phyloP scores from a whole-genome alignment of 1,284 basidiomycete genomes.

The Omphalotus olearius region DNA sequence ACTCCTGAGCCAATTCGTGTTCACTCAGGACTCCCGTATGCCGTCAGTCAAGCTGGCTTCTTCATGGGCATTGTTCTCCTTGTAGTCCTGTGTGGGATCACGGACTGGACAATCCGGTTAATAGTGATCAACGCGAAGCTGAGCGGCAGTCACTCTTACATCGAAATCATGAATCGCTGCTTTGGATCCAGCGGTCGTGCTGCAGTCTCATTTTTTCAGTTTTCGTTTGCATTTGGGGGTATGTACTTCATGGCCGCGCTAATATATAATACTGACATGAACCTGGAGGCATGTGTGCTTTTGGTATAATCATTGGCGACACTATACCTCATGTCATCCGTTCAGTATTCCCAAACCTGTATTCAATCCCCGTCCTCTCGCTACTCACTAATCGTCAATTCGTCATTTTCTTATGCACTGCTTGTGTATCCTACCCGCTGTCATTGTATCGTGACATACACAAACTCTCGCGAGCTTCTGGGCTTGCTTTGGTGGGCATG shows the following conservation, averaged over 20 bases:
- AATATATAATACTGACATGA: slow-evolving; percentile 6
- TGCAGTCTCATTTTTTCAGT: slow-evolving; percentile 96
- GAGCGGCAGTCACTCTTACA: slow-evolving; percentile 89
- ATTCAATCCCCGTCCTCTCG: slow-evolving; percentile 64
- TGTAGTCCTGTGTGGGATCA: slow-evolving; percentile 76
- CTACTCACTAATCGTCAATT: slow-evolving; percentile 86
- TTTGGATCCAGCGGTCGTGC: slow-evolving; percentile 87
- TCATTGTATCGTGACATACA: slow-evolving; percentile 97
- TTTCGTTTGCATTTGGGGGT: slow-evolving; percentile 96
- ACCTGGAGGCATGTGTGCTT: slow-evolving; percentile 84
- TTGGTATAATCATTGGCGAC: slow-evolving; percentile 94
- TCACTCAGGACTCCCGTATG: slow-evolving; percentile 79
- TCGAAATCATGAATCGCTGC: slow-evolving; percentile 94
- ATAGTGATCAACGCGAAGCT: slow-evolving; percentile 96
- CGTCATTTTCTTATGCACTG: slow-evolving; percentile 81
- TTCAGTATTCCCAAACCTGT: slow-evolving; percentile 78
- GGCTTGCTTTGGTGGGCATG: slow-evolving; percentile 90
- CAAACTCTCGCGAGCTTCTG: slow-evolving; percentile 91
- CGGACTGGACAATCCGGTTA: slow-evolving; percentile 98
- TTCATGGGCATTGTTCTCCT: slow-evolving; percentile 83
- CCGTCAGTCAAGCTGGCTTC: slow-evolving; percentile 90
- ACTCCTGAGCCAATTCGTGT: slow-evolving; percentile 5
- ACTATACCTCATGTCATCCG: slow-evolving; percentile 95
- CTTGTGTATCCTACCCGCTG: slow-evolving; percentile 90
- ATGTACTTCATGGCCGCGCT: slow-evolving; percentile 22